phyloP scores from a whole-genome alignment of 805 yeast genomes.

The Ogataea trehalophila region DNA sequence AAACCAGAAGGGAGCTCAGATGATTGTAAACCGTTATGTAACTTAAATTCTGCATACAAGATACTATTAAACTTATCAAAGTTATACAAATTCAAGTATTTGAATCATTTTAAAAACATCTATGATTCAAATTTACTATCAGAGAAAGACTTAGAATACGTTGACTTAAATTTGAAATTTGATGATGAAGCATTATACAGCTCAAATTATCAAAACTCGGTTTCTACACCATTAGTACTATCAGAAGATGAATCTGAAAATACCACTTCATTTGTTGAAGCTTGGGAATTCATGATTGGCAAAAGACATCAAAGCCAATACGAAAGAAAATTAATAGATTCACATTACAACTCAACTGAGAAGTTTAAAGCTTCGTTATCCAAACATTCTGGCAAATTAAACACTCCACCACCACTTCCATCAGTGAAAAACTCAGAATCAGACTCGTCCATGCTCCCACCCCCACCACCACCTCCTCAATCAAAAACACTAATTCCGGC shows the following conservation, averaged over 20 bases:
- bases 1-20: conserved; percentile 9
- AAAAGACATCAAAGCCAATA: conserved; percentile 49
- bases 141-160: conserved; percentile 32
- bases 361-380: conserved; percentile 4
- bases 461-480: conserved; percentile 1
- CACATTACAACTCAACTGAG: conserved; percentile 23
- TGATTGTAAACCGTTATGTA: conserved; percentile 23
- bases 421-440: not conserved
- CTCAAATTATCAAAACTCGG: not conserved
- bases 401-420: not conserved
- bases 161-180: conserved; percentile 29
- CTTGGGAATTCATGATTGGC: conserved; percentile 44
- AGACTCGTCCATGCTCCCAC: not conserved
- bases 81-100: conserved; percentile 12
- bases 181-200: conserved; percentile 18
- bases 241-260: not conserved
- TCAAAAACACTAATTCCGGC: not conserved
- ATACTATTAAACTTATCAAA: conserved; percentile 26
- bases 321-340: conserved; percentile 40
- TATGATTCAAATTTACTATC: conserved; percentile 33
- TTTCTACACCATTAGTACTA: not conserved
- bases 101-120: conserved; percentile 20
- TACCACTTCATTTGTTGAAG: conserved; percentile 7
- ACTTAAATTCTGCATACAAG: conserved; percentile 22
- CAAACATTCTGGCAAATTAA: not conserved